Base-by-base conservation (phyloP, 225 moss, liverwort and hornwort genomes). In the Bryum argenteum region DNA sequence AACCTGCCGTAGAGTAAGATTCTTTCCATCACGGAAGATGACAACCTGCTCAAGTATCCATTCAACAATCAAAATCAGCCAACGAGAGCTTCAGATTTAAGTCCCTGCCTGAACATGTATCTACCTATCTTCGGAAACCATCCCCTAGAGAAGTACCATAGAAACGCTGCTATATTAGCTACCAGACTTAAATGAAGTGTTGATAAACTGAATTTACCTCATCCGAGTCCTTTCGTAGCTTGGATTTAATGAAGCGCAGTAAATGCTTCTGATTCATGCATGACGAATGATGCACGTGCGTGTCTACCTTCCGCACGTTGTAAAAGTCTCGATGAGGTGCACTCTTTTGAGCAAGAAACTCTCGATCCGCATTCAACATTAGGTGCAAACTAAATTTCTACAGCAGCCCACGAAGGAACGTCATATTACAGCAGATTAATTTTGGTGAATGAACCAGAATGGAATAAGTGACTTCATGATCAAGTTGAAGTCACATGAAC, bases 261-360 rank as follows among this genome's bases (percentile, higher is more conserved):
- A 96, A 80, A 79, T 96, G 95, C 74, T 96, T 96, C 71, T 93
- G 93, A 72, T 93, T 93, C 95, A 96, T 96, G 84, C 93, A 96
- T 23, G 93, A 96, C 8, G 91, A 88, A 70, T 96, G 95, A 76
- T 96, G 93, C 58, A 96, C 93, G 63, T 96, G 95, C 28, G 95
- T 96, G 68, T 96, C 93, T 15, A 96, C 93, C 80, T 96, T 96
- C 69, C 93, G 82, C 57, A 93, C 93, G 66, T 96, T 96, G 66
- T 96, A 96, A 47, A 96, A 87, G 75, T 93, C 93, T 71, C 93
- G 81, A 79, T 96, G 95, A 60, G 91, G 93, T 66, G 93, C 95
- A 85, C 91, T 96, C 56, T 93, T 96, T 78, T 96, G 95, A 38
- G 95, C 95, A 48, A 93, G 83, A 62, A 93, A 93, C 48, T 96